These are phyloP conservation scores for Amaranthus palmeri DNA, from an alignment of 148 eudicot genomes.

Conservation along the genomic window DNA sequence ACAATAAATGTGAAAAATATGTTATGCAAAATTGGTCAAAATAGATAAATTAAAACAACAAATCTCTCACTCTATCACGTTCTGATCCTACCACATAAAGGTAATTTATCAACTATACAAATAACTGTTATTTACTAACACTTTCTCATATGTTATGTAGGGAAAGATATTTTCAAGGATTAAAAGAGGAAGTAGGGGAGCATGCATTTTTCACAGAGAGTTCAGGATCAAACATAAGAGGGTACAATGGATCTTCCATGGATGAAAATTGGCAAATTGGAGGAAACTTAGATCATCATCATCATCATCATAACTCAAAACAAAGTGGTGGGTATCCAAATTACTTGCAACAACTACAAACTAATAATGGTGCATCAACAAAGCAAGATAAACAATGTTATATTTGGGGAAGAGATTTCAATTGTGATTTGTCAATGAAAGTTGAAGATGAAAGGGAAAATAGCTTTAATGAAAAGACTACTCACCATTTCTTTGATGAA, in stretches of 20 bases:
- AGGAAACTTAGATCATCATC: conserved; percentile 13
- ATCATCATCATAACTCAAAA: conserved; percentile 16
- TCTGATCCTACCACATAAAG: too few relatives aligned
- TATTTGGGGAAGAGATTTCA: conserved; percentile 45
- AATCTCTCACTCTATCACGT: too few relatives aligned
- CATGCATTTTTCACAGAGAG: conserved; percentile 41
- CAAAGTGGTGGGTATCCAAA: conserved; percentile 28
- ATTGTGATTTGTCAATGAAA: conserved; percentile 34
- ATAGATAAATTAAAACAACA: too few relatives aligned
- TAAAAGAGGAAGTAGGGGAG: conserved; percentile 44
- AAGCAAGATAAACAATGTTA: conserved; percentile 31
- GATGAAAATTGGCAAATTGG: conserved; percentile 30
- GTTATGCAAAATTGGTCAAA: too few relatives aligned
- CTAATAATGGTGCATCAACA: conserved; percentile 11
- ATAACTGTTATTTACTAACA: too few relatives aligned
- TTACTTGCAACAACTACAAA: conserved; percentile 26
- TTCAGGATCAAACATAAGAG: conserved; percentile 34
- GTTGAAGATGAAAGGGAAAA: conserved; percentile 29
- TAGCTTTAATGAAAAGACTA: conserved; percentile 29
- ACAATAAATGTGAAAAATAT: too few relatives aligned
- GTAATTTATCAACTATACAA: too few relatives aligned
- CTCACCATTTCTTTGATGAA: conserved; percentile 48
- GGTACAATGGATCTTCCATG: conserved; percentile 25
- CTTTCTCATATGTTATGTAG: conserved; percentile 22
- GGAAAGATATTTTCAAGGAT: conserved; percentile 35